A percentile compares a stretch with the other conserved stretches of the same genome.
Conservation (phyloP, 176 grass and related monocot species). For the Aegilops tauschii region DNA sequence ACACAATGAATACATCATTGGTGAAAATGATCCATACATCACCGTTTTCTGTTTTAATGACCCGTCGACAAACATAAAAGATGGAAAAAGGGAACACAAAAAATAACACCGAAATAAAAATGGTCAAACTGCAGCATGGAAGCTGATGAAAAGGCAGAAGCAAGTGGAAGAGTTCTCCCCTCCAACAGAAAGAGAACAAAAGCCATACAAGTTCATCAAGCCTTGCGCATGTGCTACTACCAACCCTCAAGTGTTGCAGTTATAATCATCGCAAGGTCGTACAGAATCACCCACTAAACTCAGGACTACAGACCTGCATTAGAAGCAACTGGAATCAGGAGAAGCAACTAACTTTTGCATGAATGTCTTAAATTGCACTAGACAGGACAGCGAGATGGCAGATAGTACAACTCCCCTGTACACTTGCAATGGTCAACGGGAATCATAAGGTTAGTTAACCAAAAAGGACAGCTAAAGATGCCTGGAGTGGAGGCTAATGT, state of each 20-base stretch:
- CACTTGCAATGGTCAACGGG: neutral
- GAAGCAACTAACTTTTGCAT: neutral
- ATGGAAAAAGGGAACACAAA: neutral
- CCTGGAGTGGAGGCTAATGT: neutral
- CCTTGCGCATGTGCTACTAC: neutral
- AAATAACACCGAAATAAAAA: neutral
- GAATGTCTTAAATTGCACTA: conserved; percentile 6
- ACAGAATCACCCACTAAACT: neutral
- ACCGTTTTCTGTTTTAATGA: neutral
- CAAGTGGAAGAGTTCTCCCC: conserved; percentile 1
- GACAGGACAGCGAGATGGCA: conserved; percentile 18
- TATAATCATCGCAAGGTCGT: neutral
- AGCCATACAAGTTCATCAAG: neutral
- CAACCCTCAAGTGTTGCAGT: neutral
- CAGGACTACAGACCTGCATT: neutral
- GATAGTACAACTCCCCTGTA: neutral
- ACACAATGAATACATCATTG: neutral
- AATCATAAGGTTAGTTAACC: neutral
- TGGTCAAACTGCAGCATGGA: neutral
- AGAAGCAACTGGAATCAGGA: conserved; percentile 1
- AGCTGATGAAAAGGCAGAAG: neutral
- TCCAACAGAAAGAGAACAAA: neutral
- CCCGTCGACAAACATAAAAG: neutral
- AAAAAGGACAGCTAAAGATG: neutral
- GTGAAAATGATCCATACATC: neutral